Evolutionary conservation across 179 eudicot genomes (phyloP).

Genomic region (Camellia oleifera): DNA sequence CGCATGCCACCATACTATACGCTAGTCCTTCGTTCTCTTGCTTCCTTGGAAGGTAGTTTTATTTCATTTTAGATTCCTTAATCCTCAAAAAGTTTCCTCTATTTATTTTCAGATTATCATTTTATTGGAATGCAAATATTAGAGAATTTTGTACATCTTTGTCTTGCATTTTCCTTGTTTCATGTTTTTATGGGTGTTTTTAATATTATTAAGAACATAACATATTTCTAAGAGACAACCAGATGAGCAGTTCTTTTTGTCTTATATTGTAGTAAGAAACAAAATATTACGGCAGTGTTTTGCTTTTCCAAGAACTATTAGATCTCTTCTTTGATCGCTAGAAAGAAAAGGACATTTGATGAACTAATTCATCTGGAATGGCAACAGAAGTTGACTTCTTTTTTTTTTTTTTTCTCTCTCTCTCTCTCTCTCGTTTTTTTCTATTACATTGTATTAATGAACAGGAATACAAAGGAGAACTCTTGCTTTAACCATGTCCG

Average conservation of each 20-base stretch:
- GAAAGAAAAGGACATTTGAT: not conserved
- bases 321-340: not conserved
- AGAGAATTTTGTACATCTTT: no score
- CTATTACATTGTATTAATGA: no score
- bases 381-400: not conserved
- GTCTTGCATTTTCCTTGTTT: not conserved
- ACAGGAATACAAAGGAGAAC: not conserved
- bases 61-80: not conserved
- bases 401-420: not conserved
- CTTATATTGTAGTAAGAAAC: not conserved
- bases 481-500: not conserved
- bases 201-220: not conserved
- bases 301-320: not conserved
- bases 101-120: not conserved
- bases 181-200: not conserved
- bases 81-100: not conserved
- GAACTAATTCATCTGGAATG: not conserved
- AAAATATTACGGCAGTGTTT: not conserved
- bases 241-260: conserved; percentile 5
- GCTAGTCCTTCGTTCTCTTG: conserved; percentile 84
- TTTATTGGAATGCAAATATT: not conserved
- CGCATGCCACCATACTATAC: conserved; percentile 95
- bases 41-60: conserved; percentile 83
- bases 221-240: not conserved
- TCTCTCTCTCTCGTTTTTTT: no score